Conservation (phyloP, 345 rosid genomes). For the Toxicodendron radicans region DNA sequence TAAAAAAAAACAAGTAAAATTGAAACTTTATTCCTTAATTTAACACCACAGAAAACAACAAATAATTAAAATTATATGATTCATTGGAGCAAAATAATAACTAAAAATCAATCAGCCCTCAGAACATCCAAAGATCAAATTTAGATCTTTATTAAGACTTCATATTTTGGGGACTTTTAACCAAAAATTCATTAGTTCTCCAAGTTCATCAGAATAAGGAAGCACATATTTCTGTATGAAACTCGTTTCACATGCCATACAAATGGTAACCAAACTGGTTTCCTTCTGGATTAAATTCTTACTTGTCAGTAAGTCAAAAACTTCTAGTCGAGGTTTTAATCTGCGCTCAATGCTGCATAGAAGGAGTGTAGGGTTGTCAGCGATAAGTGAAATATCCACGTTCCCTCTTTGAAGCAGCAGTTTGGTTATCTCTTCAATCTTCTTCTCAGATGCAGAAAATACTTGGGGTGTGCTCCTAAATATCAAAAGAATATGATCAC, state of each 20-base stretch:
- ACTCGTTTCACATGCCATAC: conserved; percentile 9
- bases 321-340: conserved; percentile 29
- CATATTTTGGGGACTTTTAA: background rate
- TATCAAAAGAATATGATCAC: conserved; percentile 22
- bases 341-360: conserved; percentile 28
- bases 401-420: conserved; percentile 7
- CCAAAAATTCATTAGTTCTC: background rate
- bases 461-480: conserved; percentile 34
- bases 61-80: too few species aligned
- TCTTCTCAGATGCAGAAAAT: conserved; percentile 31
- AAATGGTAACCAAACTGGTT: conserved; percentile 17
- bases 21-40: background rate
- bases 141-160: background rate
- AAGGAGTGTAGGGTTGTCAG: conserved; percentile 27
- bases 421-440: conserved; percentile 25
- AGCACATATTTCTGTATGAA: conserved; percentile 25
- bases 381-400: conserved; percentile 22
- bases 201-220: conserved; percentile 28
- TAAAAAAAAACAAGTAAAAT: background rate
- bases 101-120: background rate
- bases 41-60: background rate
- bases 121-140: background rate
- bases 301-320: conserved; percentile 28
- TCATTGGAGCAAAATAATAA: background rate
- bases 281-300: conserved; percentile 28